phyloP scores from a whole-genome alignment of 129 eudicot species.

The Scalesia atractyloides region DNA sequence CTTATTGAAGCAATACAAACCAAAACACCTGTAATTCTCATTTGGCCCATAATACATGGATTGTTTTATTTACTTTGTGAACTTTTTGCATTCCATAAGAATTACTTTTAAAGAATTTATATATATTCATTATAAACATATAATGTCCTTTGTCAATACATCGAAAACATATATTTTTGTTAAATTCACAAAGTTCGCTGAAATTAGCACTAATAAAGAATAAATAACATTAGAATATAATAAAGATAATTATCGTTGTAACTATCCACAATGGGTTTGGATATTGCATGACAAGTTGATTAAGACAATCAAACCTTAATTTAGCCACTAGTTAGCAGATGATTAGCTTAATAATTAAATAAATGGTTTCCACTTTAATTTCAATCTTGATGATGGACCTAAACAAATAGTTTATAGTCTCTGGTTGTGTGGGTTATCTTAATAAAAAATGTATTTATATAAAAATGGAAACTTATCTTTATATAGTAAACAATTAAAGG shows the following conservation, averaged over 20 bases:
- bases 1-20: too few relatives aligned
- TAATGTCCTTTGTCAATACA: too few relatives aligned
- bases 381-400: neutral
- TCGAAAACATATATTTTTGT: too few relatives aligned
- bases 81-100: too few relatives aligned
- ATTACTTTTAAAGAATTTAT: too few relatives aligned
- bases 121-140: too few relatives aligned
- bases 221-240: neutral
- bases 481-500: neutral
- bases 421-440: neutral
- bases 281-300: conserved; percentile 15
- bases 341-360: neutral
- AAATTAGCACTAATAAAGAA: too few relatives aligned
- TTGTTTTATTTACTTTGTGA: too few relatives aligned
- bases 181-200: too few relatives aligned
- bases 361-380: neutral
- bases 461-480: neutral
- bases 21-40: too few relatives aligned
- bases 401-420: neutral
- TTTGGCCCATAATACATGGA: too few relatives aligned
- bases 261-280: conserved; percentile 18
- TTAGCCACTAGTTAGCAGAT: neutral
- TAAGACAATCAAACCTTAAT: neutral
- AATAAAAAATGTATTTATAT: neutral
- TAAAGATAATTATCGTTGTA: conserved; percentile 1